Conservation (phyloP, 2,329 filamentous ascomycete species). For the Colletotrichum cordylinicola region DNA sequence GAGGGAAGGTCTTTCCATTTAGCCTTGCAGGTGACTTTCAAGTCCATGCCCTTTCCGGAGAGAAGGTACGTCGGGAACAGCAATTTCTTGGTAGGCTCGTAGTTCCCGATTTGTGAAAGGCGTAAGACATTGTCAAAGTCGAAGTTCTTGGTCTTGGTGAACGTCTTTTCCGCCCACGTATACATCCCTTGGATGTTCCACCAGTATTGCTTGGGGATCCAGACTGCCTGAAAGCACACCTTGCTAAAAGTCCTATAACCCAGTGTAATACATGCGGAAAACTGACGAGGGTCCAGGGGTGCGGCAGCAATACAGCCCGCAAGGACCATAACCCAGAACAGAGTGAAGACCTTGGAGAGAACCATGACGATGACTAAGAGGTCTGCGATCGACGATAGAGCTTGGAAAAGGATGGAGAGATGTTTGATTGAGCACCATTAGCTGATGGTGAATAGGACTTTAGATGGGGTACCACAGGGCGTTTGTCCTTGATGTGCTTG, state of each 20-base stretch:
- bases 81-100: not conserved
- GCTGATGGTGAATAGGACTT: not conserved
- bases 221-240: not conserved
- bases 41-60: not conserved
- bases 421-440: rapidly evolving
- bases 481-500: not conserved
- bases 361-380: not conserved
- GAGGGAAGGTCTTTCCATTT: not conserved
- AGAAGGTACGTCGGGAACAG: not conserved
- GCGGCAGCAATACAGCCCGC: not conserved
- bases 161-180: not conserved
- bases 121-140: not conserved
- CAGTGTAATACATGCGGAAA: not conserved
- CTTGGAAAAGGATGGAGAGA: not conserved
- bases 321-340: not conserved
- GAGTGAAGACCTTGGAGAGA: not conserved
- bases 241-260: not conserved
- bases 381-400: not conserved
- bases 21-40: not conserved
- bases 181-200: not conserved
- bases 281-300: not conserved
- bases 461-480: not conserved
- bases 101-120: not conserved
- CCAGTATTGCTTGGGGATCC: not conserved
- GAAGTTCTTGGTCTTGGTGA: not conserved